These are phyloP conservation scores for Suhomyces chickasaworum DNA, from an alignment of 1,139 yeast species.

Conservation along the genomic window DNA sequence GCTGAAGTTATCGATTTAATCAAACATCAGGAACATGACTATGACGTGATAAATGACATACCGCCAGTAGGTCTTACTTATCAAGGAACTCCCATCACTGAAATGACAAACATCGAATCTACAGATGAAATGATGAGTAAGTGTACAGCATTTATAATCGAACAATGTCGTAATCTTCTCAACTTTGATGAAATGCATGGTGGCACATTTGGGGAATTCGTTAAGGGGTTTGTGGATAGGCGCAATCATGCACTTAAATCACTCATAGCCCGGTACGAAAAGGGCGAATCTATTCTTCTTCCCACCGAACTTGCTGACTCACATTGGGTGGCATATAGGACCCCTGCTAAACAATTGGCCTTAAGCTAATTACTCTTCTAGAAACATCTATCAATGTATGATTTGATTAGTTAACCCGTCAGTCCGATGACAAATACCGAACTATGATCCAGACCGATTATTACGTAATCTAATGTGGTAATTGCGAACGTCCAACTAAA, in stretches of 20 bases:
- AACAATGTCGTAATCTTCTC: conserved; percentile 4
- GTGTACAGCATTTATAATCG: conserved; percentile 7
- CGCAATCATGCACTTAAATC: neutral
- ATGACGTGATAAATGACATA: conserved; percentile 18
- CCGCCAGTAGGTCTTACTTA: conserved; percentile 21
- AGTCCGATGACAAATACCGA: conserved; percentile 8
- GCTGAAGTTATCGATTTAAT: conserved; percentile 17
- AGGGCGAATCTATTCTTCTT: conserved; percentile 4
- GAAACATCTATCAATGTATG: neutral
- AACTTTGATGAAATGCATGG: neutral
- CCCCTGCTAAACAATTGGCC: conserved; percentile 5
- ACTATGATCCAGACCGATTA: conserved; percentile 3
- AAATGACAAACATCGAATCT: conserved; percentile 2
- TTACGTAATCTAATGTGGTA: conserved; percentile 3
- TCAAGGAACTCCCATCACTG: conserved; percentile 16
- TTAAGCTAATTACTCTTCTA: conserved; percentile 1
- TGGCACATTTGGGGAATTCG: conserved; percentile 4
- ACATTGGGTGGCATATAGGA: conserved; percentile 6
- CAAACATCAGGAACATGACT: conserved; percentile 19
- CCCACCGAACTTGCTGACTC: conserved; percentile 2
- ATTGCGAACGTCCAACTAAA: neutral
- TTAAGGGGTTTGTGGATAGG: neutral
- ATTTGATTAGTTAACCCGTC: neutral
- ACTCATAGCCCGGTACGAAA: conserved; percentile 5
- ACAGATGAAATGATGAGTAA: conserved; percentile 1